Evolutionary conservation across 441 rosid genomes (phyloP).

Genomic region (Arabidopsis lyrata): DNA sequence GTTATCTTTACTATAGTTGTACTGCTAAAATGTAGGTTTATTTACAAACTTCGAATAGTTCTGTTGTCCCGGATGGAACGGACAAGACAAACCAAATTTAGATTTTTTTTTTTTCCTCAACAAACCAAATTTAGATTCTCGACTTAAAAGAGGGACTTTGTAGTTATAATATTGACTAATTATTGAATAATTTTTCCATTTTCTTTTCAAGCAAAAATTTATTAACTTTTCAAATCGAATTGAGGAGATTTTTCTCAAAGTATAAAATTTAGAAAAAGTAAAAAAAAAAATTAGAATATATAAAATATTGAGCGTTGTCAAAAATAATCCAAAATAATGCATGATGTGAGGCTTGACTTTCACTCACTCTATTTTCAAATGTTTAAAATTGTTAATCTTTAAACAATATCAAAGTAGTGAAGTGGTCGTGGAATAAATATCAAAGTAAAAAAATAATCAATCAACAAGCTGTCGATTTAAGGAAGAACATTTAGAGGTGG

Average conservation of each 20-base stretch:
- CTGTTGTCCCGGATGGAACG: no score
- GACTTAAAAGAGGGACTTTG: no score
- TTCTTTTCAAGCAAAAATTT: neutral
- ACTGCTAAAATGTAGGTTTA: neutral
- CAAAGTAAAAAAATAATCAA: conserved; percentile 14
- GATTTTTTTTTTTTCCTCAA: no score
- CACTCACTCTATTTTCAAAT: conserved; percentile 10
- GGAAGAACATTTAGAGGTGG: conserved; percentile 34
- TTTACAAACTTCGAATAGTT: neutral
- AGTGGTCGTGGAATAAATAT: conserved; percentile 36
- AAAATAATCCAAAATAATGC: conserved; percentile 8
- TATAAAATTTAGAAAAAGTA: no score
- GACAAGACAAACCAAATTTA: neutral
- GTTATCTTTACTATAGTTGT: neutral
- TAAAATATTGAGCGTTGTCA: neutral
- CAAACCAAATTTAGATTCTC: neutral
- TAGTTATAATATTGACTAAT: neutral
- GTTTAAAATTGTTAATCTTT: neutral
- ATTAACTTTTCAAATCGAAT: neutral
- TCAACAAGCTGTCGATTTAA: conserved; percentile 20
- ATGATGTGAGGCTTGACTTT: conserved; percentile 18
- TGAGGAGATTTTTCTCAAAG: no score
- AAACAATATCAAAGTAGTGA: conserved; percentile 26
- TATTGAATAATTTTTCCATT: neutral
- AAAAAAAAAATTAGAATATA: no score